Evolutionary conservation across 2,329 filamentous ascomycete genomes (phyloP).

Genomic region (Xylaria sp.): DNA sequence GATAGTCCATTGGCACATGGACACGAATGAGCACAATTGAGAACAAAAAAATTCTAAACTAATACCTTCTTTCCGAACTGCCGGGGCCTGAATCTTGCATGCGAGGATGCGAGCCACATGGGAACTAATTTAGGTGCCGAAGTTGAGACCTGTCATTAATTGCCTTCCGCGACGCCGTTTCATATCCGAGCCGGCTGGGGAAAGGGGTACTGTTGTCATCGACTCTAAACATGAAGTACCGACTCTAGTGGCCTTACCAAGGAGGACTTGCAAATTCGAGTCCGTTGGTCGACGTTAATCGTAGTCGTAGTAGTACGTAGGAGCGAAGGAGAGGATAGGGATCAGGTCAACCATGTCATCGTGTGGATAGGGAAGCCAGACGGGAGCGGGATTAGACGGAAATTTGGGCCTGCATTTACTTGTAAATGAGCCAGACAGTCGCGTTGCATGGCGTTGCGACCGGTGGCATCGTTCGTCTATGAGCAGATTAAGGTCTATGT

Average conservation of each 20-base stretch:
- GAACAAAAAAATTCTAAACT: slow-evolving; percentile 35
- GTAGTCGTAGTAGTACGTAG: no score
- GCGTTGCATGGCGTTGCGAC: background rate
- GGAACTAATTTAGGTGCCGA: background rate
- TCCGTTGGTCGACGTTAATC: no score
- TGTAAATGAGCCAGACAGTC: background rate
- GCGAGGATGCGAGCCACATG: background rate
- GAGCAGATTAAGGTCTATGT: slow-evolving; percentile 31
- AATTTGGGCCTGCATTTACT: background rate
- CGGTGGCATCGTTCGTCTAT: slow-evolving; percentile 14
- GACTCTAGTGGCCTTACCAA: no score
- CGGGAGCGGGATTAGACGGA: background rate
- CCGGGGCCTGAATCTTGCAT: background rate
- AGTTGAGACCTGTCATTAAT: background rate
- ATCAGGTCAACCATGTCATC: background rate
- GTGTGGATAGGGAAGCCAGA: background rate
- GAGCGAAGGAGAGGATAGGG: background rate
- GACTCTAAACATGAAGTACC: no score
- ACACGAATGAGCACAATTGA: slow-evolving; percentile 56
- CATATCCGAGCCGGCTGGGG: no score
- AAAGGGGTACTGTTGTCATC: no score
- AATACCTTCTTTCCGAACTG: slow-evolving; percentile 7
- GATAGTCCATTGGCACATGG: slow-evolving; percentile 62
- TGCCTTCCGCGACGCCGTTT: background rate
- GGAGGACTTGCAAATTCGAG: no score